These are phyloP conservation scores for Zalaria obscura DNA, from an alignment of 2,329 filamentous ascomycete species.

Conservation along the genomic window DNA sequence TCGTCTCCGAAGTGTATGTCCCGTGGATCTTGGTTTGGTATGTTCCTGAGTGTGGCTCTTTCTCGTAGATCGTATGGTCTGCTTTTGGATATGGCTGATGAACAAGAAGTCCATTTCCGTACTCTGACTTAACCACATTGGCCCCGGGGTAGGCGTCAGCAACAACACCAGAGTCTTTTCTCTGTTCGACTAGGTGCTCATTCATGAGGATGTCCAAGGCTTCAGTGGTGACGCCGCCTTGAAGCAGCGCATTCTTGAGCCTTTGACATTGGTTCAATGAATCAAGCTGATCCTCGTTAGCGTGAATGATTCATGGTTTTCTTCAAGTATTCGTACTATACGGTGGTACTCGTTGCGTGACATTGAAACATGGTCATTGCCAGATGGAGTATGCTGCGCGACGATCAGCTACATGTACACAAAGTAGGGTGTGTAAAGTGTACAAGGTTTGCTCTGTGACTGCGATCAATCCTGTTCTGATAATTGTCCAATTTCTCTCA, in stretches of 20 bases:
- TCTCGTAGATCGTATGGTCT: too few species aligned
- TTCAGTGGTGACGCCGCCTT: conserved; percentile 34
- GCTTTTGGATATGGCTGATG: neutral
- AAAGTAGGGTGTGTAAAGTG: neutral
- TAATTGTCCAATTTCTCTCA: neutral
- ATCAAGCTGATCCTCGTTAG: conserved; percentile 16
- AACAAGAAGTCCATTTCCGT: conserved; percentile 6
- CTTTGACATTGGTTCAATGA: conserved; percentile 38
- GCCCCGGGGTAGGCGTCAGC: conserved; percentile 11
- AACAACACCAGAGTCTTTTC: conserved; percentile 9
- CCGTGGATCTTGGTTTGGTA: too few species aligned
- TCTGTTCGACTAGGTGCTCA: conserved; percentile 7
- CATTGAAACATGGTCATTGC: neutral
- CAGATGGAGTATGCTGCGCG: neutral
- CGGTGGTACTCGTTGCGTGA: neutral
- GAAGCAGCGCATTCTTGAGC: conserved; percentile 33
- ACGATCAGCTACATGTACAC: too few species aligned
- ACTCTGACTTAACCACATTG: too few species aligned
- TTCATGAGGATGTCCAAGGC: conserved; percentile 33
- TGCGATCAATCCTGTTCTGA: neutral
- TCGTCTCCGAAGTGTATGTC: neutral
- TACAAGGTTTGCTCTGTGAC: neutral
- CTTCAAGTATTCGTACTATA: neutral
- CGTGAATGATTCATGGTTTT: neutral
- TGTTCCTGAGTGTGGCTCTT: too few species aligned